phyloP scores from a whole-genome alignment of 208 protist genomes.

The Angomonas ambiguus region DNA sequence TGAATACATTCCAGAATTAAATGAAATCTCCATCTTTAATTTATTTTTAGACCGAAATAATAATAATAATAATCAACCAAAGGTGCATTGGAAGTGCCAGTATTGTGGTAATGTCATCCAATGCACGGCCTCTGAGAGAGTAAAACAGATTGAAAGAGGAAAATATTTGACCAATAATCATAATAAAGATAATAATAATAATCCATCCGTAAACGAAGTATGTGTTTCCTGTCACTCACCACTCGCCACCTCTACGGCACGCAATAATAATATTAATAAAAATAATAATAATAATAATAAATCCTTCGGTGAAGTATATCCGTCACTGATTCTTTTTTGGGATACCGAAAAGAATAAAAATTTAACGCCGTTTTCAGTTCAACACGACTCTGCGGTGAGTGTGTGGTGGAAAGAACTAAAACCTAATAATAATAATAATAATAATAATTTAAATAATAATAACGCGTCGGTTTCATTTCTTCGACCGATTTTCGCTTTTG shows the following conservation, averaged over 20 bases:
- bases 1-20: not conserved
- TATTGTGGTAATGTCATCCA: not conserved
- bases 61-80: not conserved
- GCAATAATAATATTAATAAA: not conserved
- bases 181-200: not conserved
- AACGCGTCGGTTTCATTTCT: not conserved
- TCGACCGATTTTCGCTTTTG: not conserved
- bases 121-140: not conserved
- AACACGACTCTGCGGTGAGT: not conserved
- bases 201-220: too few species aligned
- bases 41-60: not conserved
- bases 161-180: not conserved
- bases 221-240: too few species aligned
- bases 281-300: conserved; percentile 3
- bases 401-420: not conserved
- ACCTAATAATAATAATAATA: conserved; percentile 1
- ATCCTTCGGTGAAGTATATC: not conserved
- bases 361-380: not conserved
- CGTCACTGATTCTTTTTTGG: not conserved
- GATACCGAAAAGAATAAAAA: not conserved
- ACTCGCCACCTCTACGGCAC: not conserved
- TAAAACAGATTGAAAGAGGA: not conserved
- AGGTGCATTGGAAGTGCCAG: not conserved
- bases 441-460: not conserved
- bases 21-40: not conserved